Evolutionary conservation across 257 asterid genomes (phyloP).

Genomic region (Solanum dulcamara): DNA sequence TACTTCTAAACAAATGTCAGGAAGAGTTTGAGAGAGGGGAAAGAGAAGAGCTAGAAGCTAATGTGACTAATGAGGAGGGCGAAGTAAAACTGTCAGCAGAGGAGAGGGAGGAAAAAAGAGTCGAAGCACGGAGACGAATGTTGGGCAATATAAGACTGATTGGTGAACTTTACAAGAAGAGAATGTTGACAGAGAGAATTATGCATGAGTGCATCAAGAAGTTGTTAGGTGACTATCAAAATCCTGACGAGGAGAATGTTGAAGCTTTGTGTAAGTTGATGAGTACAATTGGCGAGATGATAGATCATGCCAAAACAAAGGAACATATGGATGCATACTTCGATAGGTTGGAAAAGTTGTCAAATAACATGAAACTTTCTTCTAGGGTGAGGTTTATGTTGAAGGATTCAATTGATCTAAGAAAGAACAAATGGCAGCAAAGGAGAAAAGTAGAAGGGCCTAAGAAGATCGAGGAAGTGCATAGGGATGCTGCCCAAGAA

Average conservation of each 20-base stretch:
- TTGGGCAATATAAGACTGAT: conserved; percentile 86
- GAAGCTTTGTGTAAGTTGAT: conserved; percentile 92
- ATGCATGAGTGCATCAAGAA: conserved; percentile 85
- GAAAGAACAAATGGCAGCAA: conserved; percentile 97
- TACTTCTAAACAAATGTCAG: conserved; percentile 83
- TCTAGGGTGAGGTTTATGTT: conserved; percentile 93
- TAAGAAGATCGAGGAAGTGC: conserved; percentile 89
- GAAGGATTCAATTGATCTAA: conserved; percentile 78
- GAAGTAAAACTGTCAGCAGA: conserved; percentile 56
- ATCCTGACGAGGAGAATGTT: conserved; percentile 80
- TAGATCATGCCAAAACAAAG: conserved; percentile 78
- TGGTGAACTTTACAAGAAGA: conserved; percentile 91
- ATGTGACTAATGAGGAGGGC: conserved; percentile 71
- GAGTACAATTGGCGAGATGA: conserved; percentile 97
- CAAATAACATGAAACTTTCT: conserved; percentile 73
- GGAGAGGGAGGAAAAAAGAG: conserved; percentile 87
- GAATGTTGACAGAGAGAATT: conserved; percentile 89
- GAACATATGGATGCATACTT: conserved; percentile 69
- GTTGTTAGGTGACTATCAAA: conserved; percentile 66
- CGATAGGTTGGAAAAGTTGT: conserved; percentile 41
- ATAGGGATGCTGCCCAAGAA: conserved; percentile 96
- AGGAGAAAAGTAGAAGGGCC: conserved; percentile 97
- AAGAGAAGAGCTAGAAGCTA: conserved; percentile 86
- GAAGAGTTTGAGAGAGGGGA: conserved; percentile 93
- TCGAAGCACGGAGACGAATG: conserved; percentile 66